A percentile compares a stretch with the other conserved stretches of the same genome.
Conservation (phyloP, 2,329 filamentous ascomycete species). For the Trichoderma atroviride region DNA sequence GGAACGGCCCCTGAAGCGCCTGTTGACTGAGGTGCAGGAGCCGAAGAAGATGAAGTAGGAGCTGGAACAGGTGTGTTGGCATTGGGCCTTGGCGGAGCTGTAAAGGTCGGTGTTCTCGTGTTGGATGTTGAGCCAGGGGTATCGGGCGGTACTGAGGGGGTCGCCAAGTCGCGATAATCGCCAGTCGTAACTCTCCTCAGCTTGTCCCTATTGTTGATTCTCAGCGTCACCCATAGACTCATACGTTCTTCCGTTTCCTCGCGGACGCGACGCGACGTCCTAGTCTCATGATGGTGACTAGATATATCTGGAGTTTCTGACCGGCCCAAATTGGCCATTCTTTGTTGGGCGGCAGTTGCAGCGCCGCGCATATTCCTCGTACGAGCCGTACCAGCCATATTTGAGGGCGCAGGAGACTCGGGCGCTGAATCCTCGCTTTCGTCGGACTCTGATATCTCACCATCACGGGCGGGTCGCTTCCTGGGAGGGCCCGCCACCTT, state of each 20-base stretch:
- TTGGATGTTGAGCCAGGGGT: slow-evolving; percentile 38
- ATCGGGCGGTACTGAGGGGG: slow-evolving; percentile 40
- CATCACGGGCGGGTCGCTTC: slow-evolving; percentile 59
- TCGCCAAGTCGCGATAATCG: slow-evolving; percentile 46
- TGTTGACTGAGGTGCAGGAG: slow-evolving; percentile 43
- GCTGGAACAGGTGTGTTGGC: slow-evolving; percentile 45
- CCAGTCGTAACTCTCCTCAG: slow-evolving; percentile 68
- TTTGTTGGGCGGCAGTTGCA: slow-evolving; percentile 81
- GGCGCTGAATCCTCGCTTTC: slow-evolving; percentile 86
- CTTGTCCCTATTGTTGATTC: slow-evolving; percentile 69
- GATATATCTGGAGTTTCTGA: slow-evolving; percentile 86
- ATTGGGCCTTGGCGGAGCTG: slow-evolving; percentile 39
- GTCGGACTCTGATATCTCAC: slow-evolving; percentile 82
- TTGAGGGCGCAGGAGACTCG: slow-evolving; percentile 80
- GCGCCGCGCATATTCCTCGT: slow-evolving; percentile 89
- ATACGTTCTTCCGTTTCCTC: slow-evolving; percentile 79
- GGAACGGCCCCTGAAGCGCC: slow-evolving; percentile 44
- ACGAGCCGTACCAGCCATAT: slow-evolving; percentile 76
- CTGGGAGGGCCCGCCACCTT: slow-evolving; percentile 64
- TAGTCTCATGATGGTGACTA: slow-evolving; percentile 70
- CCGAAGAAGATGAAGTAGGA: background rate
- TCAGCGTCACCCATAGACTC: slow-evolving; percentile 74
- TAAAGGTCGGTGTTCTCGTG: slow-evolving; percentile 38
- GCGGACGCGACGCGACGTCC: slow-evolving; percentile 66
- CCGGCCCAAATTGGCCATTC: slow-evolving; percentile 79